Conservation (phyloP, 73 alveolate genomes). For the Paramecium sexaurelia region DNA sequence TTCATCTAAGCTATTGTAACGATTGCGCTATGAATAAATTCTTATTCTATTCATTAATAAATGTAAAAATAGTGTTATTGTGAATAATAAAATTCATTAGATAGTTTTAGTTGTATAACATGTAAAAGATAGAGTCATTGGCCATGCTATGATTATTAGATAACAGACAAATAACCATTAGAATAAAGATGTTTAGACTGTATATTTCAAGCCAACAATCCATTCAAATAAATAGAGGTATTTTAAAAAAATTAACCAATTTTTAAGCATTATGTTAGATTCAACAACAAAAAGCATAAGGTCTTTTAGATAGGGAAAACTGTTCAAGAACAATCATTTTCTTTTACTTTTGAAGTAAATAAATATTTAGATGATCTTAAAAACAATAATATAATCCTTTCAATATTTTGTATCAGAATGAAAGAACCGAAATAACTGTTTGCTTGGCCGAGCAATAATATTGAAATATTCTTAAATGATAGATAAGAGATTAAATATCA, state of each 20-base stretch:
- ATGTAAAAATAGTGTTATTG: slow-evolving; percentile 10
- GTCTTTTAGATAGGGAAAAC: not conserved
- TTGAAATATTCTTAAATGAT: not conserved
- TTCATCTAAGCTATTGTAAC: not conserved
- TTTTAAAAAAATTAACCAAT: not conserved
- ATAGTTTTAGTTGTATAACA: not conserved
- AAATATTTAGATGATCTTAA: not conserved
- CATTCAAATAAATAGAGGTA: not conserved
- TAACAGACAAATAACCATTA: not conserved
- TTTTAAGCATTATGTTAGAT: not conserved
- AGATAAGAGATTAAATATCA: not conserved
- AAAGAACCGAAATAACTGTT: not conserved
- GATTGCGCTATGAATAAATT: not conserved
- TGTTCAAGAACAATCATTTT: not conserved
- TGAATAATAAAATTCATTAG: not conserved
- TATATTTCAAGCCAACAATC: not conserved
- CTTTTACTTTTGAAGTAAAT: not conserved
- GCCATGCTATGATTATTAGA: not conserved
- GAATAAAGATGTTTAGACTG: not conserved
- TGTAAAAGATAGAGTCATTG: not conserved
- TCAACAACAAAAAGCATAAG: not conserved
- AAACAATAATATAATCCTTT: not conserved
- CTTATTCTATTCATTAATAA: slow-evolving; percentile 33
- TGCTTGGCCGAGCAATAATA: slow-evolving; percentile 6
- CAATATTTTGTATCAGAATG: not conserved